Evolutionary conservation across 2,329 filamentous ascomycete genomes (phyloP).

Genomic region (Ascocoryne sarcoides): DNA sequence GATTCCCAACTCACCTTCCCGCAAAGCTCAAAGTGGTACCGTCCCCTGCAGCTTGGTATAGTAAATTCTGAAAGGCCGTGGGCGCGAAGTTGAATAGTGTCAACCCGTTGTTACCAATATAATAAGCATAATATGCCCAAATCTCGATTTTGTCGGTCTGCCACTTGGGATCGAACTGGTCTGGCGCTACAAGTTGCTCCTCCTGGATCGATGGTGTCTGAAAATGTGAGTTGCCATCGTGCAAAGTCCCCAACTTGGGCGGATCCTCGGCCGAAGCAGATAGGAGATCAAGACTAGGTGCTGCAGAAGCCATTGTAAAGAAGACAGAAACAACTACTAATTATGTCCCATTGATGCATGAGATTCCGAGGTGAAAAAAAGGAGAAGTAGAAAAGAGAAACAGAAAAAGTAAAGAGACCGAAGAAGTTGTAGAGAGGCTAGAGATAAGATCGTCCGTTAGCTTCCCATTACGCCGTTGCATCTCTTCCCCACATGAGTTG

Average conservation of each 20-base stretch:
- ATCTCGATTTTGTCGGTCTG: constrained; percentile 45
- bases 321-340: no score
- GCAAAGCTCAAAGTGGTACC: constrained; percentile 45
- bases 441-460: no score
- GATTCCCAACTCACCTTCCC: constrained; percentile 31
- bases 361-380: no score
- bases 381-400: no score
- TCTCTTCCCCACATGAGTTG: no score
- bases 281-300: constrained; percentile 9
- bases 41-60: constrained; percentile 50
- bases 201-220: constrained; percentile 19
- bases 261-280: constrained; percentile 13
- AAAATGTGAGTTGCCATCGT: neutral
- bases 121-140: constrained; percentile 52
- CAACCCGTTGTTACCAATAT: constrained; percentile 57
- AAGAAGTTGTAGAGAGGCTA: no score
- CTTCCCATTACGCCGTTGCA: no score
- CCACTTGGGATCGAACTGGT: constrained; percentile 44
- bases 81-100: constrained; percentile 46
- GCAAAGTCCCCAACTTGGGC: constrained; percentile 1
- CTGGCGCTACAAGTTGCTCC: constrained; percentile 40
- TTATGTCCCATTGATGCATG: no score
- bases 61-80: constrained; percentile 55
- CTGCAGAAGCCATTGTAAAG: constrained; percentile 15
- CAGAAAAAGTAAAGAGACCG: no score